phyloP scores from a whole-genome alignment of 2,329 filamentous ascomycete species.

The Ophiostoma populinum region DNA sequence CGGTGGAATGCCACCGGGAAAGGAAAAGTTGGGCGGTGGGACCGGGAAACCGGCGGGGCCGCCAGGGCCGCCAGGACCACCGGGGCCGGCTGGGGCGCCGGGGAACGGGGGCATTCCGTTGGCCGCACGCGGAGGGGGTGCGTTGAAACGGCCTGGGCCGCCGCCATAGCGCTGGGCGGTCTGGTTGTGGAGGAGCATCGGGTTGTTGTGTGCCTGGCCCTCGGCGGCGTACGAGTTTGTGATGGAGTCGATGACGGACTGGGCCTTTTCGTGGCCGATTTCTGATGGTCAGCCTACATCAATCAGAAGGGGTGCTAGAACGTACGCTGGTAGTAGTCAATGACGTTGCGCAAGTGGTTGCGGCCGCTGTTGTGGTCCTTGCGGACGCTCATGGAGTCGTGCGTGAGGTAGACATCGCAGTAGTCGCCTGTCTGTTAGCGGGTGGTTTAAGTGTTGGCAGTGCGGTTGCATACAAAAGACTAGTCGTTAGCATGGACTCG shows the following conservation, averaged over 20 bases:
- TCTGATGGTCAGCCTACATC: too few species aligned
- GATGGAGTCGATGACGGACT: slow-evolving; percentile 96
- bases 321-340: slow-evolving; percentile 93
- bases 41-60: slow-evolving; percentile 20
- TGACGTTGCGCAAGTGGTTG: slow-evolving; percentile 93
- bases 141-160: slow-evolving; percentile 15
- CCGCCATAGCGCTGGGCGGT: slow-evolving; percentile 30
- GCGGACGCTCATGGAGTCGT: slow-evolving; percentile 98
- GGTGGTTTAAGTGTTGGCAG: slow-evolving; percentile 25
- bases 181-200: slow-evolving; percentile 59
- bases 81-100: neutral
- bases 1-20: slow-evolving; percentile 18
- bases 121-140: slow-evolving; percentile 12
- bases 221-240: slow-evolving; percentile 85
- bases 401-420: slow-evolving; percentile 99
- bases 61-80: slow-evolving; percentile 39
- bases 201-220: slow-evolving; percentile 73
- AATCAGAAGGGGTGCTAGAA: too few species aligned
- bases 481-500: slow-evolving; percentile 9
- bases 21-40: slow-evolving; percentile 24
- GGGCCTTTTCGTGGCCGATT: slow-evolving; percentile 96
- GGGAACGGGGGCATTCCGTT: slow-evolving; percentile 23
- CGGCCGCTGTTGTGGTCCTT: slow-evolving; percentile 95
- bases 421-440: slow-evolving; percentile 51
- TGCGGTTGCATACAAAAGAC: slow-evolving; percentile 12